These are phyloP conservation scores for Carex arenaria DNA, from an alignment of 202 grass and related monocot species.

Conservation along the genomic window DNA sequence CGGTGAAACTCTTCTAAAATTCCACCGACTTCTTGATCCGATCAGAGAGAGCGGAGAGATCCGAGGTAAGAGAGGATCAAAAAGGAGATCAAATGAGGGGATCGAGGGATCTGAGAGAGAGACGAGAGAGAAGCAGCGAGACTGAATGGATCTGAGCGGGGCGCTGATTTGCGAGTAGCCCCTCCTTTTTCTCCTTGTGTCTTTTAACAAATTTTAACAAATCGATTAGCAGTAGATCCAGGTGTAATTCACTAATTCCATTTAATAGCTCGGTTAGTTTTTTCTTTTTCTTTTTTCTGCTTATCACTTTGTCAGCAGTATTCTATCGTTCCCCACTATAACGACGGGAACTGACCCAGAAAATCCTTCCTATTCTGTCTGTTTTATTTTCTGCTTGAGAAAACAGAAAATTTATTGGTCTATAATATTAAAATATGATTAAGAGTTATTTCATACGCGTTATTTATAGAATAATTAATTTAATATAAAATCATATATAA, in stretches of 20 bases:
- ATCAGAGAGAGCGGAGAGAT: conserved; percentile 15
- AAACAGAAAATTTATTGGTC: too few species aligned
- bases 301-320: background rate
- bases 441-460: too few species aligned
- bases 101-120: conserved; percentile 20
- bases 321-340: background rate
- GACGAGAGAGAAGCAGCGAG: conserved; percentile 32
- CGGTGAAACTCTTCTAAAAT: conserved; percentile 39
- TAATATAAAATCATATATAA: too few species aligned
- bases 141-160: conserved; percentile 59
- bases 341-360: too few species aligned
- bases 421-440: too few species aligned
- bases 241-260: background rate
- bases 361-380: too few species aligned
- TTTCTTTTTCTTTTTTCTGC: too few species aligned
- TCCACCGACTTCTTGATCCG: conserved; percentile 29
- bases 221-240: conserved; percentile 21
- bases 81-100: conserved; percentile 30
- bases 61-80: conserved; percentile 34
- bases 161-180: conserved; percentile 31
- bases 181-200: background rate
- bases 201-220: conserved; percentile 31
- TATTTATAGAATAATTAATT: too few species aligned
- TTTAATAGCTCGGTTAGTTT: background rate
- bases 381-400: too few species aligned